Evolutionary conservation across 495 filamentous ascomycete genomes (phyloP).

Genomic region (Neurospora sp.): DNA sequence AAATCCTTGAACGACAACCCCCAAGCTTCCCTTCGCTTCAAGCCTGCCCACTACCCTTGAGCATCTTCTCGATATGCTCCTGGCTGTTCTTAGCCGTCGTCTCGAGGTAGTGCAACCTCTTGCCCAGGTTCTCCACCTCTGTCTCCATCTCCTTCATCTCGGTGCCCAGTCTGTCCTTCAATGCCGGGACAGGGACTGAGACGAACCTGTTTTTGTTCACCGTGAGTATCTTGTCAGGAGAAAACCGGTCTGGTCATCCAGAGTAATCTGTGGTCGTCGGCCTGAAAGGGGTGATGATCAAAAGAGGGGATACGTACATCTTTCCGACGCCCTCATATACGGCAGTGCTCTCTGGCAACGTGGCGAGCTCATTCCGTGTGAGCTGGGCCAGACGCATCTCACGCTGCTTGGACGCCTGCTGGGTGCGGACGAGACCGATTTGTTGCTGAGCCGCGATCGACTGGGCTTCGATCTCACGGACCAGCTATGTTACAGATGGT

Average conservation of each 20-base stretch:
- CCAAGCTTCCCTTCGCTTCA: not conserved
- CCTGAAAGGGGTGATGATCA: not conserved
- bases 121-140: slow-evolving; percentile 70
- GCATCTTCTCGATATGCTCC: slow-evolving; percentile 79
- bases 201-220: slow-evolving; percentile 61
- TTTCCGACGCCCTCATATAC: slow-evolving; percentile 95
- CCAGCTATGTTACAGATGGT: slow-evolving; percentile 45
- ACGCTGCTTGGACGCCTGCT: slow-evolving; percentile 76
- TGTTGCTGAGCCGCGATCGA: slow-evolving; percentile 84
- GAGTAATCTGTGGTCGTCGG: slow-evolving; percentile 3
- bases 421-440: slow-evolving; percentile 74
- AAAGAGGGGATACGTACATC: slow-evolving; percentile 53
- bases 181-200: slow-evolving; percentile 54
- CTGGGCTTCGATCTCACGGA: slow-evolving; percentile 88
- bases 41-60: slow-evolving; percentile 25
- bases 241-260: not conserved
- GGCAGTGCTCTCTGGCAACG: slow-evolving; percentile 66
- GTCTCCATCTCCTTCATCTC: slow-evolving; percentile 66
- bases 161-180: slow-evolving; percentile 65
- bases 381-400: slow-evolving; percentile 84
- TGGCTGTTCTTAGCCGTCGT: slow-evolving; percentile 88
- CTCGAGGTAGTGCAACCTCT: slow-evolving; percentile 90
- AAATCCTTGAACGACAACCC: not conserved
- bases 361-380: slow-evolving; percentile 69
- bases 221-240: not conserved